Conservation (phyloP, 257 asterid species). For the Prunella vulgaris region DNA sequence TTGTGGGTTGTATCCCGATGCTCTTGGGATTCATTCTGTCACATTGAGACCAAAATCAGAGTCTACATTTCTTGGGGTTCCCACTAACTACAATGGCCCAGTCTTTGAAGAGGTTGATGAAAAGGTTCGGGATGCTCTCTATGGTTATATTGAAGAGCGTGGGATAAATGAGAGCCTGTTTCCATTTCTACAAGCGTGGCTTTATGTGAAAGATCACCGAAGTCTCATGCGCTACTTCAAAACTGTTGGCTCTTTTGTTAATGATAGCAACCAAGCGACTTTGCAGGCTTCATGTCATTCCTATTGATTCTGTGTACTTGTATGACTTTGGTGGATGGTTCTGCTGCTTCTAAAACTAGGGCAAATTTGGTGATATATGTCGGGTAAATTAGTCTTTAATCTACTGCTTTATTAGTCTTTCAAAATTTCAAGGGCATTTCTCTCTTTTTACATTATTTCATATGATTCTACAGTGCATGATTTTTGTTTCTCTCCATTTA, state of each 20-base stretch:
- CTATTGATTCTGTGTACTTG: neutral
- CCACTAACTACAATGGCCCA: conserved; percentile 70
- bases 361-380: neutral
- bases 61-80: conserved; percentile 43
- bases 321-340: neutral
- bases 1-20: conserved; percentile 93
- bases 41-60: conserved; percentile 59
- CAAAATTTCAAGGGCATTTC: neutral
- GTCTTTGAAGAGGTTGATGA: conserved; percentile 60
- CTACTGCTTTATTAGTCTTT: neutral
- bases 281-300: conserved; percentile 19
- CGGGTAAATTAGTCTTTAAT: neutral
- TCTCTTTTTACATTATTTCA: neutral
- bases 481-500: neutral
- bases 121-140: conserved; percentile 65
- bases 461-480: neutral
- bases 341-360: neutral
- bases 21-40: conserved; percentile 90
- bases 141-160: conserved; percentile 66
- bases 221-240: conserved; percentile 63
- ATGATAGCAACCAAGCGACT: conserved; percentile 30
- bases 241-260: conserved; percentile 50
- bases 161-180: conserved; percentile 77
- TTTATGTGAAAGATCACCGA: conserved; percentile 91
- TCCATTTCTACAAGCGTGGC: conserved; percentile 95